Percentiles rank a stretch among this genome's conserved stretches.
Conservation (phyloP, 208 protist species). For the Trypanosoma melophagium region DNA sequence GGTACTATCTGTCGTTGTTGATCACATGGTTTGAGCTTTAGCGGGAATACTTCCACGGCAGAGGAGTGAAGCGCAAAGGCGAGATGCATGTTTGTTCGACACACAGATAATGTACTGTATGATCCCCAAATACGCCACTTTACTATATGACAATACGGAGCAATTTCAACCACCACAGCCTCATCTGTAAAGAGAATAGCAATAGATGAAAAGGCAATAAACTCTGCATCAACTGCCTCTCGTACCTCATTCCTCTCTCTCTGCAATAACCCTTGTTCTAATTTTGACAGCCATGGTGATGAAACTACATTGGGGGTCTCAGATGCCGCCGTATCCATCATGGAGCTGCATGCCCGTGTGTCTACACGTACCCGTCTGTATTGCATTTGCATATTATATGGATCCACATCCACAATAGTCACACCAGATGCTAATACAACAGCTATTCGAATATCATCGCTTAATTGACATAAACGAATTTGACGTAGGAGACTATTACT, state of each 20-base stretch:
- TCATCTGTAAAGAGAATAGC: slow-evolving; percentile 27
- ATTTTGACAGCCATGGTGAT: not conserved
- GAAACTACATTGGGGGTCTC: not conserved
- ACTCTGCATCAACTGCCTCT: slow-evolving; percentile 28
- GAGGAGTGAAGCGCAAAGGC: slow-evolving; percentile 55
- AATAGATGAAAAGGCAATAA: slow-evolving; percentile 13
- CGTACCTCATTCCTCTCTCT: not conserved
- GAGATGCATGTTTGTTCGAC: slow-evolving; percentile 59
- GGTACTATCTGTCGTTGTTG: not conserved
- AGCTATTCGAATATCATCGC: slow-evolving; percentile 24
- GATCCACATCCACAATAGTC: slow-evolving; percentile 20
- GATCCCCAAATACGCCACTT: slow-evolving; percentile 67
- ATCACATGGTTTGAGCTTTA: slow-evolving; percentile 16
- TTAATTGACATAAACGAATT: slow-evolving; percentile 21
- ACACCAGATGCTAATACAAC: slow-evolving; percentile 17
- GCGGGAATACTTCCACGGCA: slow-evolving; percentile 63
- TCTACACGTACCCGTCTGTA: slow-evolving; percentile 6
- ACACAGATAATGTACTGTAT: slow-evolving; percentile 68
- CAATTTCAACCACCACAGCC: slow-evolving; percentile 23
- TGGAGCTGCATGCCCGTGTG: not conserved
- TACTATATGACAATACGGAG: slow-evolving; percentile 26
- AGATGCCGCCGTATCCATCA: not conserved
- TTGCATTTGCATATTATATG: slow-evolving; percentile 8
- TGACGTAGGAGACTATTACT: not conserved
- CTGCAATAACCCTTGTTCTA: not conserved